Evolutionary conservation across 768 basidiomycete species (phyloP).

Genomic region (Mycena rebaudengoi): DNA sequence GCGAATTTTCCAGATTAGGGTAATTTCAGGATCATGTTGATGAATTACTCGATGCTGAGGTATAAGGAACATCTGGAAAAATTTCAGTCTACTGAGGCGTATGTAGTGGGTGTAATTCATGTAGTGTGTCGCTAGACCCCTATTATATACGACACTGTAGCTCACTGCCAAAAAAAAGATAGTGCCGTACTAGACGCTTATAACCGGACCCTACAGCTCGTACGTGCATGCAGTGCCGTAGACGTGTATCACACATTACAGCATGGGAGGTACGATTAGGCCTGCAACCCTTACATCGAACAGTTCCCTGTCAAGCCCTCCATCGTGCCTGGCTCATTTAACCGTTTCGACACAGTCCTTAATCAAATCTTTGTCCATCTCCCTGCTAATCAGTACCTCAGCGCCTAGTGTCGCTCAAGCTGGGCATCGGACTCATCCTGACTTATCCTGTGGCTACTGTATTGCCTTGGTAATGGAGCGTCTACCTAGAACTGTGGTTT

Average conservation of each 20-base stretch:
- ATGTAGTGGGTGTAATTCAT: neutral
- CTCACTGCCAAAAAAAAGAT: neutral
- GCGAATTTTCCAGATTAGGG: neutral
- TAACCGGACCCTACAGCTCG: too few relatives aligned
- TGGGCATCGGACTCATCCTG: neutral
- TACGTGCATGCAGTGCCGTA: too few relatives aligned
- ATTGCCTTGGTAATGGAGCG: too few relatives aligned
- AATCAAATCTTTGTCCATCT: neutral
- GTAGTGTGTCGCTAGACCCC: too few relatives aligned
- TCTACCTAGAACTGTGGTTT: too few relatives aligned
- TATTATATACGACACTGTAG: neutral
- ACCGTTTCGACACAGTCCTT: too few relatives aligned
- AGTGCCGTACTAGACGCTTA: too few relatives aligned
- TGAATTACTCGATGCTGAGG: neutral
- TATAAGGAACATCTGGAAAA: neutral
- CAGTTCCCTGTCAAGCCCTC: neutral
- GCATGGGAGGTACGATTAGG: neutral
- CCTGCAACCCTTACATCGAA: neutral
- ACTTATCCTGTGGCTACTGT: too few relatives aligned
- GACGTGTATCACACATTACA: neutral
- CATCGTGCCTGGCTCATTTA: neutral
- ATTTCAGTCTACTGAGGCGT: neutral
- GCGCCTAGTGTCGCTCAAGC: neutral
- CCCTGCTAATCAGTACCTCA: neutral
- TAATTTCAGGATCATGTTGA: neutral